phyloP scores from a whole-genome alignment of 345 rosid species.

The Eucalyptus marginata region DNA sequence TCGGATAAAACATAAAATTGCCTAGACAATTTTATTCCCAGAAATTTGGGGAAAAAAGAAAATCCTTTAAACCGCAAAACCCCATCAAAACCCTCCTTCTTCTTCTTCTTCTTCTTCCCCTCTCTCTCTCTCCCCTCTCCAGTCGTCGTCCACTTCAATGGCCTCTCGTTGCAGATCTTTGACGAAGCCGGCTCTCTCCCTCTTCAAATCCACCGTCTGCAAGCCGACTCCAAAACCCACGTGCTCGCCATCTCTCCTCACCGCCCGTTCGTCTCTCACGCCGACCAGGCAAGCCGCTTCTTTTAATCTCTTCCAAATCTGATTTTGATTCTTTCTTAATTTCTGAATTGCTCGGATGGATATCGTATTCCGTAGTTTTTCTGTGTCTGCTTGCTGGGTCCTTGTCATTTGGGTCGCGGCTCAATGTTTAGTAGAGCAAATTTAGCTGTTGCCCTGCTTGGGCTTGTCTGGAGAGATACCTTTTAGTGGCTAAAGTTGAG shows the following conservation, averaged over 20 bases:
- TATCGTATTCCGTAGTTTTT: neutral
- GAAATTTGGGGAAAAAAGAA: neutral
- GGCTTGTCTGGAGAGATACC: neutral
- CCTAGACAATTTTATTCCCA: neutral
- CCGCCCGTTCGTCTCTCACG: slow-evolving; percentile 25
- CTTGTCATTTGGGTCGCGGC: neutral
- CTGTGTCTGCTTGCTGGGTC: neutral
- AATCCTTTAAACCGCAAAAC: neutral
- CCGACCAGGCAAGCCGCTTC: slow-evolving; percentile 29
- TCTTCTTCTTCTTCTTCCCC: neutral
- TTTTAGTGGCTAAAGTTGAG: neutral
- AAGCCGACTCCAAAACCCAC: slow-evolving; percentile 39
- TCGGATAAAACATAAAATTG: neutral
- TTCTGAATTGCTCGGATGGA: neutral
- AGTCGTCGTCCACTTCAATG: slow-evolving; percentile 14
- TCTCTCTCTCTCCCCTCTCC: neutral
- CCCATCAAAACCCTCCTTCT: slow-evolving; percentile 2
- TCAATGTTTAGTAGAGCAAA: neutral
- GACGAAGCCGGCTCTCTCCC: slow-evolving; percentile 37
- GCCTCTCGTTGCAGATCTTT: slow-evolving; percentile 70
- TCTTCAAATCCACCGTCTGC: slow-evolving; percentile 38
- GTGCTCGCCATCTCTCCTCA: slow-evolving; percentile 19
- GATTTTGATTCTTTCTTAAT: neutral
- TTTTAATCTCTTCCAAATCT: neutral
- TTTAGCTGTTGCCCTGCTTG: neutral